These are phyloP conservation scores for Cyphellophora europaea DNA, from an alignment of 2,329 filamentous ascomycete species.

Conservation along the genomic window DNA sequence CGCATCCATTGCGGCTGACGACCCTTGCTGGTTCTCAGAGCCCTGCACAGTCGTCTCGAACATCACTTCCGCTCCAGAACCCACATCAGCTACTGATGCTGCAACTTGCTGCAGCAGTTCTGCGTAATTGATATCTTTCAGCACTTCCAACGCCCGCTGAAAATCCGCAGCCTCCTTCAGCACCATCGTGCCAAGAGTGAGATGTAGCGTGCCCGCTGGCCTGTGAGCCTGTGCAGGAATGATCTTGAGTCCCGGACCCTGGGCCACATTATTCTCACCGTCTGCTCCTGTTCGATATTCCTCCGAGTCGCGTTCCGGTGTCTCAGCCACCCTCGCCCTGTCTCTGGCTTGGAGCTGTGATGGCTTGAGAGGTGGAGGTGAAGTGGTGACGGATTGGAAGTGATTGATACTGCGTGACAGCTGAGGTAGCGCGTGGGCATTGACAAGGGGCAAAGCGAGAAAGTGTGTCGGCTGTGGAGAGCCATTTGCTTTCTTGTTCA, in stretches of 20 bases:
- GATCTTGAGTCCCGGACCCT: conserved; percentile 19
- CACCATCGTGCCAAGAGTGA: conserved; percentile 81
- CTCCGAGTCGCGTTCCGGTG: background rate
- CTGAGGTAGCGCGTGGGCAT: conserved; percentile 49
- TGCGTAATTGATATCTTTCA: conserved; percentile 37
- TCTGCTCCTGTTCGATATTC: background rate
- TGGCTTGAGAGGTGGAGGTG: background rate
- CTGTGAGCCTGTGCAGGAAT: conserved; percentile 61
- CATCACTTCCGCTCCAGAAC: too few species aligned
- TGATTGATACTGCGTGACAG: conserved; percentile 52
- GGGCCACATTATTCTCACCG: background rate
- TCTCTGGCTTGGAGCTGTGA: background rate
- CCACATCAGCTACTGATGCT: background rate
- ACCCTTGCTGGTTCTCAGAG: background rate
- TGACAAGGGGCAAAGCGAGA: conserved; percentile 52
- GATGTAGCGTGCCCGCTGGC: conserved; percentile 70
- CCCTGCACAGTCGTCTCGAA: too few species aligned
- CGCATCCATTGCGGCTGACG: conserved; percentile 1
- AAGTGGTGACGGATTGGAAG: conserved; percentile 46
- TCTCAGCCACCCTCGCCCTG: background rate
- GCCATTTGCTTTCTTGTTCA: too few species aligned
- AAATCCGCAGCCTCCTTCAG: conserved; percentile 46
- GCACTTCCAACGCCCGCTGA: conserved; percentile 34
- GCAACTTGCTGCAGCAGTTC: conserved; percentile 20
- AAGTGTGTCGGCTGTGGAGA: conserved; percentile 40